Evolutionary conservation across 441 rosid species (phyloP).

Genomic region (Populus hybrid): DNA sequence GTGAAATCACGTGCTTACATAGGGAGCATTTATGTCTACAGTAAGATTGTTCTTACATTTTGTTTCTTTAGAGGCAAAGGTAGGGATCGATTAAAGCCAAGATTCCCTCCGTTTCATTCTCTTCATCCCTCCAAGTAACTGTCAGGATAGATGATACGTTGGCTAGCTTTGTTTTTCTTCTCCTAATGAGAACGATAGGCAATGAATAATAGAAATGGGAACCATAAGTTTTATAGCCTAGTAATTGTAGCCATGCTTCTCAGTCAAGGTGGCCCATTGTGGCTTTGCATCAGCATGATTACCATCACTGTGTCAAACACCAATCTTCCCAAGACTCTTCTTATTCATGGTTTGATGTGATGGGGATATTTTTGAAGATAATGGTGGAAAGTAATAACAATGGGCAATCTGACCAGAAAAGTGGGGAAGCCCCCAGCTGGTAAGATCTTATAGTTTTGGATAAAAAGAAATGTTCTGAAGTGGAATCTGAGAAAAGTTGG

Average conservation of each 20-base stretch:
- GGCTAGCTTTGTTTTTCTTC: neutral
- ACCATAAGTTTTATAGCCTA: neutral
- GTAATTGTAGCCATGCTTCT: constrained; percentile 15
- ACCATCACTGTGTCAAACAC: constrained; percentile 6
- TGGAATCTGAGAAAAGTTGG: neutral
- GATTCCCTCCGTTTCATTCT: too few relatives aligned
- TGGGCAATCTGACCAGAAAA: constrained; percentile 1
- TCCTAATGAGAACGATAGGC: neutral
- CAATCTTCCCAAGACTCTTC: constrained; percentile 1
- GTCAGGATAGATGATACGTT: neutral
- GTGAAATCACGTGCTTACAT: neutral
- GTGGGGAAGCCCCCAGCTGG: neutral
- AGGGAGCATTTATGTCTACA: neutral
- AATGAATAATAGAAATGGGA: neutral
- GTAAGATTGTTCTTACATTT: neutral
- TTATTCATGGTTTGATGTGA: constrained; percentile 20
- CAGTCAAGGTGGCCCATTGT: constrained; percentile 12
- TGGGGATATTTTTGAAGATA: neutral
- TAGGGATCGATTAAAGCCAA: neutral
- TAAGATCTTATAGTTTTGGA: neutral
- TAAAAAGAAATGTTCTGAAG: neutral
- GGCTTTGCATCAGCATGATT: constrained; percentile 7
- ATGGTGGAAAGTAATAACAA: neutral
- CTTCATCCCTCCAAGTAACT: neutral
- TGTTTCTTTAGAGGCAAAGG: neutral